Conservation (phyloP, 495 filamentous ascomycete species). For the Podospora bellae-mahoneyi region DNA sequence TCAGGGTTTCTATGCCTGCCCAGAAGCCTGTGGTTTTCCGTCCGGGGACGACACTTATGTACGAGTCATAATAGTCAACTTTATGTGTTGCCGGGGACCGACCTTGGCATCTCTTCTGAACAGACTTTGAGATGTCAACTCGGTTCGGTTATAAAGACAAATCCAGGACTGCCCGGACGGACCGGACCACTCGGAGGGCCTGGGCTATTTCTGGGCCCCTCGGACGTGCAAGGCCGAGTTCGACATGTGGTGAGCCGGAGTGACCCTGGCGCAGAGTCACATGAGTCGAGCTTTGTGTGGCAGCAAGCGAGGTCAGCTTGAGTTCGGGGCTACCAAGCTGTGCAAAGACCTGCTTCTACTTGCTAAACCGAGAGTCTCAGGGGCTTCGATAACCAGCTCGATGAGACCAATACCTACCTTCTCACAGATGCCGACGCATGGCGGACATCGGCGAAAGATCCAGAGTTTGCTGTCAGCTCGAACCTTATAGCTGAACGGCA, state of each 20-base stretch:
- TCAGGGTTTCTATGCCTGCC: background rate
- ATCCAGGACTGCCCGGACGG: background rate
- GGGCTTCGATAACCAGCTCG: too few species aligned
- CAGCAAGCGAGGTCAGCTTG: conserved; percentile 8
- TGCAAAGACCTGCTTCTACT: background rate
- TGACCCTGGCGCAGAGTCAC: conserved; percentile 8
- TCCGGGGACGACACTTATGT: background rate
- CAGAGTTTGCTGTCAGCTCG: background rate
- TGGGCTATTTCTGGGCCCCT: background rate
- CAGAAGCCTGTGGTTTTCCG: conserved; percentile 6
- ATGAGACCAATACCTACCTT: too few species aligned
- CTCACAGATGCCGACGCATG: background rate
- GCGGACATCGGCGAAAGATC: too few species aligned
- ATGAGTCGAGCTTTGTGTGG: conserved; percentile 5
- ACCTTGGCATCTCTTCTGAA: background rate
- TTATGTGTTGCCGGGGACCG: background rate
- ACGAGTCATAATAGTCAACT: background rate
- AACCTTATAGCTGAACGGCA: background rate
- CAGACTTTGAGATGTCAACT: background rate
- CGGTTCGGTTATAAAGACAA: background rate
- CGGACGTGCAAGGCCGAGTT: conserved; percentile 1
- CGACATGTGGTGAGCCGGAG: conserved; percentile 9
- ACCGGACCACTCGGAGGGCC: background rate
- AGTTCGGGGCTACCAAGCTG: background rate
- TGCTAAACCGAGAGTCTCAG: too few species aligned